These are phyloP conservation scores for Ceratocystis cubensis DNA, from an alignment of 2,329 filamentous ascomycete genomes.

Conservation along the genomic window DNA sequence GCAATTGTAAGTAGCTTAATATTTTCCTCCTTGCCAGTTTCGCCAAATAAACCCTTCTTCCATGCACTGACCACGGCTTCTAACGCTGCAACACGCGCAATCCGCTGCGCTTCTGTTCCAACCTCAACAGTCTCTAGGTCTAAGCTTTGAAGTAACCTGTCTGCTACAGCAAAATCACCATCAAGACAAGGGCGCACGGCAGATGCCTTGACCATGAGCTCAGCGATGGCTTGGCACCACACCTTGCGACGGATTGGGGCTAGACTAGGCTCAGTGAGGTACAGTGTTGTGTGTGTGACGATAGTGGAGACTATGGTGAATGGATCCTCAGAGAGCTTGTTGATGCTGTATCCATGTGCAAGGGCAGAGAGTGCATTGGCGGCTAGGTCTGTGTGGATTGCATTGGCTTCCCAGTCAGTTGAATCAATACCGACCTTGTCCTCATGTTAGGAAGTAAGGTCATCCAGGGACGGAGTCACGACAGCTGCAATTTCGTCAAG, in stretches of 20 bases:
- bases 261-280: slow-evolving; percentile 31
- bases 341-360: slow-evolving; percentile 37
- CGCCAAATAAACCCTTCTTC: slow-evolving; percentile 34
- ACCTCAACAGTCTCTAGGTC: slow-evolving; percentile 36
- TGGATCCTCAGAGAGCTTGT: slow-evolving; percentile 30
- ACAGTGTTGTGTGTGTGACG: slow-evolving; percentile 32
- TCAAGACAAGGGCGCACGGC: slow-evolving; percentile 25
- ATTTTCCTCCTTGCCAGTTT: slow-evolving; percentile 23
- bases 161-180: slow-evolving; percentile 23
- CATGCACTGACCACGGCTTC: slow-evolving; percentile 33
- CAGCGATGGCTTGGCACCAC: slow-evolving; percentile 40
- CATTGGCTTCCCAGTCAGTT: neutral
- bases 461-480: slow-evolving; percentile 49
- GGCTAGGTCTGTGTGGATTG: no score
- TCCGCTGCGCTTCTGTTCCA: slow-evolving; percentile 41
- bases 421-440: slow-evolving; percentile 60
- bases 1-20: slow-evolving; percentile 29
- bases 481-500: slow-evolving; percentile 54
- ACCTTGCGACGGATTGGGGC: slow-evolving; percentile 36
- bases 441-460: slow-evolving; percentile 37
- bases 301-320: slow-evolving; percentile 32
- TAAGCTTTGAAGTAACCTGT: slow-evolving; percentile 36
- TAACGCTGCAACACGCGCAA: slow-evolving; percentile 35
- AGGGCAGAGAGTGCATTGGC: slow-evolving; percentile 40
- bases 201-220: slow-evolving; percentile 30